Evolutionary conservation across 2,329 filamentous ascomycete species (phyloP).

Genomic region (Colletotrichum sidae): DNA sequence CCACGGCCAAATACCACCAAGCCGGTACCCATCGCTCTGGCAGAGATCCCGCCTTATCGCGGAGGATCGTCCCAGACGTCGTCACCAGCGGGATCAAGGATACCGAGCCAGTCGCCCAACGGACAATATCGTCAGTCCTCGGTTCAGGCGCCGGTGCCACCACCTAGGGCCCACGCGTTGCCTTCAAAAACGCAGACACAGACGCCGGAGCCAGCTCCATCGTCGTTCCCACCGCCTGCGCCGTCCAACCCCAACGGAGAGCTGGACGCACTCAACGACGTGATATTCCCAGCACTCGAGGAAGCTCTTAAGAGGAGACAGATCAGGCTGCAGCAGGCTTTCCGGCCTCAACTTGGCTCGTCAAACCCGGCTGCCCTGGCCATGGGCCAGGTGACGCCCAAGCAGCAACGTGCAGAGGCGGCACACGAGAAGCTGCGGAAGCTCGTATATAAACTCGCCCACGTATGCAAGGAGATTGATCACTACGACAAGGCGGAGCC

Average conservation of each 20-base stretch:
- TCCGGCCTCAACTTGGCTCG: conserved; percentile 51
- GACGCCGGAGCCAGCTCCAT: conserved; percentile 51
- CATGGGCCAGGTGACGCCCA: conserved; percentile 64
- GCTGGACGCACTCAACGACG: conserved; percentile 87
- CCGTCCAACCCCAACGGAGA: conserved; percentile 73
- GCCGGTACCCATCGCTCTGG: conserved; percentile 55
- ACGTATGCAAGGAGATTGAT: conserved; percentile 91
- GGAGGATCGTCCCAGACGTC: conserved; percentile 44
- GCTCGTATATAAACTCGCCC: conserved; percentile 84
- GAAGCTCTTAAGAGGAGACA: conserved; percentile 87
- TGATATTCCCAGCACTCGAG: conserved; percentile 92
- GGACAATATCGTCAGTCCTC: conserved; percentile 40
- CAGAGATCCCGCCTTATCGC: conserved; percentile 68
- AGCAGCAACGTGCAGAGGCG: conserved; percentile 75
- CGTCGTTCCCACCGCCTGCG: conserved; percentile 67
- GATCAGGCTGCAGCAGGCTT: conserved; percentile 67
- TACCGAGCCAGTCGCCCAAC: conserved; percentile 35
- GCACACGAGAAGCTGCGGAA: conserved; percentile 86
- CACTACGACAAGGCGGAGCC: conserved; percentile 86
- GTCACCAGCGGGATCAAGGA: conserved; percentile 43
- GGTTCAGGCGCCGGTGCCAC: conserved; percentile 33
- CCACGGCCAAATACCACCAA: conserved; percentile 51
- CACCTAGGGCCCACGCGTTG: conserved; percentile 42
- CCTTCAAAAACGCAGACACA: conserved; percentile 48
- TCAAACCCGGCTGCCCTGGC: conserved; percentile 41